Percentiles rank a stretch among this genome's conserved stretches.
These are phyloP conservation scores for Solanum hybrid DNA, from an alignment of 305 asterid genomes.

Conservation along the genomic window DNA sequence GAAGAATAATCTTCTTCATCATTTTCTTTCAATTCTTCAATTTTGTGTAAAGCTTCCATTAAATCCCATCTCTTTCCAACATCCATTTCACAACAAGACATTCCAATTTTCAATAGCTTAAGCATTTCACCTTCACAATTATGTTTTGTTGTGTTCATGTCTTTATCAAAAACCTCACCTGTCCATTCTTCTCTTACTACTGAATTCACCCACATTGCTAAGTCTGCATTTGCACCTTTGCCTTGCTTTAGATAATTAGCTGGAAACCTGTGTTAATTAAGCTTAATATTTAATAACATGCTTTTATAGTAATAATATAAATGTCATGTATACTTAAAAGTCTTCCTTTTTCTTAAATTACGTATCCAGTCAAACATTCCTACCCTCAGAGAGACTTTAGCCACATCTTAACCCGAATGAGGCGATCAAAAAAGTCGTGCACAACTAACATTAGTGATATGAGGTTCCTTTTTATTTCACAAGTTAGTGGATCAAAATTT, in stretches of 20 bases:
- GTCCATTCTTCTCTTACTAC: constrained; percentile 64
- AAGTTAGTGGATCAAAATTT: neutral
- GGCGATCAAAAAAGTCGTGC: neutral
- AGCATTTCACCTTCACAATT: constrained; percentile 43
- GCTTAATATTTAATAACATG: neutral
- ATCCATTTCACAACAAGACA: constrained; percentile 49
- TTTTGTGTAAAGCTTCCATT: constrained; percentile 33
- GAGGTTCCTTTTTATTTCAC: neutral
- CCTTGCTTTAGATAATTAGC: constrained; percentile 47
- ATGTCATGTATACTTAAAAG: neutral
- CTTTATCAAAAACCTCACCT: constrained; percentile 57
- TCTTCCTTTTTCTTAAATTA: neutral
- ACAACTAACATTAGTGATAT: neutral
- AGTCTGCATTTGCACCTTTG: constrained; percentile 31
- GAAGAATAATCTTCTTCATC: constrained; percentile 30
- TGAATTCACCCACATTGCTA: constrained; percentile 57
- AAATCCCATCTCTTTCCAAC: constrained; percentile 41
- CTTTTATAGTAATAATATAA: neutral
- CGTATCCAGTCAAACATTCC: neutral
- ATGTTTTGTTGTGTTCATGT: constrained; percentile 19
- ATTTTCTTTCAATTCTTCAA: constrained; percentile 39
- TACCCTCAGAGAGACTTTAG: neutral
- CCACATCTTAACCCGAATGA: neutral
- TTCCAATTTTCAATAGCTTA: constrained; percentile 46
- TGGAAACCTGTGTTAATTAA: constrained; percentile 21